Percentiles rank a stretch among this genome's conserved stretches.
Conservation (phyloP, 179 eudicot genomes). For the Pouteria campechiana region DNA sequence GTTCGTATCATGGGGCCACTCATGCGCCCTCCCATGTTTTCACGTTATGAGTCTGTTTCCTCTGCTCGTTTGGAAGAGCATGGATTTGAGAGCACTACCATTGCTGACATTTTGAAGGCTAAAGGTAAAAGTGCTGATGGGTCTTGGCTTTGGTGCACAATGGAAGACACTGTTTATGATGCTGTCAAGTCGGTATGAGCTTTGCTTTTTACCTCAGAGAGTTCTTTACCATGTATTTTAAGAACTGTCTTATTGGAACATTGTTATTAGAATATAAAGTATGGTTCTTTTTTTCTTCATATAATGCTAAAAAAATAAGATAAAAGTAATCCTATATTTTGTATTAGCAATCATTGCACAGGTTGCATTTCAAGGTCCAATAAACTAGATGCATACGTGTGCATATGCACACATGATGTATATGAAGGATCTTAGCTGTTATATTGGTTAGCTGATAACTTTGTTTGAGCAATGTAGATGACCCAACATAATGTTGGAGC, state of each 20-base stretch:
- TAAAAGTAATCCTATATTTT: no score
- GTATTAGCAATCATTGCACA: no score
- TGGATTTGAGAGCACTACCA: constrained; percentile 87
- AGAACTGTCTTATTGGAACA: no score
- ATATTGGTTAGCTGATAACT: no score
- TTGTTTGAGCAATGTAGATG: no score
- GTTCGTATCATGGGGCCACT: constrained; percentile 48
- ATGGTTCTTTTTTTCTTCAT: no score
- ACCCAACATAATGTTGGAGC: constrained; percentile 95
- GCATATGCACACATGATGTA: no score
- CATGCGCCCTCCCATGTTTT: constrained; percentile 37
- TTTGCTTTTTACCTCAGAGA: neutral
- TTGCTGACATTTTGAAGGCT: constrained; percentile 56
- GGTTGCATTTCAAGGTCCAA: no score
- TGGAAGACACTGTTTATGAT: constrained; percentile 80
- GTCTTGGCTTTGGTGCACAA: constrained; percentile 95
- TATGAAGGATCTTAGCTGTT: no score
- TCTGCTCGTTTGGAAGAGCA: constrained; percentile 76
- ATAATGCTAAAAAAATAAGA: neutral
- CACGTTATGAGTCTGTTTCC: constrained; percentile 55
- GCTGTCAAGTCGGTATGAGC: constrained; percentile 85
- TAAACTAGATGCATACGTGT: neutral
- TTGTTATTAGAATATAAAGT: no score
- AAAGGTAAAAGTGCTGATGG: constrained; percentile 92
- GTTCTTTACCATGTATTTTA: no score